These are phyloP conservation scores for Vitis amurensis DNA, from an alignment of 164 flowering plant species.

Conservation along the genomic window DNA sequence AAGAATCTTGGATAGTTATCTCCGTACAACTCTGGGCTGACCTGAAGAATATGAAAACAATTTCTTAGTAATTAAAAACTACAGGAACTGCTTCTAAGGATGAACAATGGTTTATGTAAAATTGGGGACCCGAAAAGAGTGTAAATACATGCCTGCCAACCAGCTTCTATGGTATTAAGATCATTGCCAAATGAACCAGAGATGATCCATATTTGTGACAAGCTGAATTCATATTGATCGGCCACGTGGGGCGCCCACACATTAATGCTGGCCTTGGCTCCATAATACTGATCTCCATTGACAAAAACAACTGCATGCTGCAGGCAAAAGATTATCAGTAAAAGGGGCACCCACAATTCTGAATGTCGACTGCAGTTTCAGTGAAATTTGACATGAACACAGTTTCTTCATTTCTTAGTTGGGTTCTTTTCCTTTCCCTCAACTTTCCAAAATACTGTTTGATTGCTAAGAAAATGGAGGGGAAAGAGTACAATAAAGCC, in stretches of 20 bases:
- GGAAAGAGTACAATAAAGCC: neutral
- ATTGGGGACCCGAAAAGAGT: neutral
- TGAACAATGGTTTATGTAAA: too few relatives aligned
- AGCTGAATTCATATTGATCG: constrained; percentile 76
- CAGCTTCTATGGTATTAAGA: constrained; percentile 99
- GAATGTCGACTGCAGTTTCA: too few relatives aligned
- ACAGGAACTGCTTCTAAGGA: neutral
- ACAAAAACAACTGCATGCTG: constrained; percentile 98
- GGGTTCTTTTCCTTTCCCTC: neutral
- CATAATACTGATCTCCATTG: constrained; percentile 79
- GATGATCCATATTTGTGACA: constrained; percentile 96
- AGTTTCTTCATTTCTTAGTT: neutral
- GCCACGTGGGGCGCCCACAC: constrained; percentile 90
- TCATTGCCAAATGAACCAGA: constrained; percentile 95
- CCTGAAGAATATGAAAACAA: constrained; percentile 45
- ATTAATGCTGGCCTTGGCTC: constrained; percentile 90
- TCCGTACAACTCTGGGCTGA: constrained; percentile 93
- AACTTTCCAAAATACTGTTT: neutral
- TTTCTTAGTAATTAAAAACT: neutral
- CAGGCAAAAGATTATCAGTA: neutral
- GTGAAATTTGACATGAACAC: too few relatives aligned
- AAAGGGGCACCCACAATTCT: neutral
- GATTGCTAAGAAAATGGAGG: constrained; percentile 5
- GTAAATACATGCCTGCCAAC: constrained; percentile 81
- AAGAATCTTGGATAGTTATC: constrained; percentile 91